Evolutionary conservation across 139 green algal genomes (phyloP), one percentile per base, ranked within the genome.

Genomic region (Coelastrella sp.): DNA sequence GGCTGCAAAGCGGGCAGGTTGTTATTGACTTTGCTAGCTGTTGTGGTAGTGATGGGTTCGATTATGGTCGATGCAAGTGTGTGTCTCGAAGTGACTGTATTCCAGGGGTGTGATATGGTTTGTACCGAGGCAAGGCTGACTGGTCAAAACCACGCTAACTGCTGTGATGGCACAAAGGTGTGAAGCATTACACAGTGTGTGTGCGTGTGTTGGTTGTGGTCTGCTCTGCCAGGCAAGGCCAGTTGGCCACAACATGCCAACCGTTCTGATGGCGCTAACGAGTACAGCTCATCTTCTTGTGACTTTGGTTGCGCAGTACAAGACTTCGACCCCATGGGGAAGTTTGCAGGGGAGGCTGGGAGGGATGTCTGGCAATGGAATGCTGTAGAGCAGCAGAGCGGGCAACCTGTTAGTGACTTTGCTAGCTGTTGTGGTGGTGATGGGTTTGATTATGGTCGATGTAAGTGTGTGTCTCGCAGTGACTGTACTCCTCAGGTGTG

Each of bases 291-390:
- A 13, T 93, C 90, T n/a, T 98, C 95, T 96, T 98, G 96, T 94
- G 61, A 97, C 85, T 98, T 98, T 91, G 96, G 96, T 54, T 98
- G 96, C 83, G 95, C 95, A 1, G 95, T 94, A 47, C 56, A 94
- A 47, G 77, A 94, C 85, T 91, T 98, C 47, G 96, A 98, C 92
- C 96, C 96, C 23, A 85, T 5, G 5, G 79, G 88, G 68, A 98
- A 98, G 90, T 98, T 98, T 88, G 47, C n/a, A 6, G 19, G 23
- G 3, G 59, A 80, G 10, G 90, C 75, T 6, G 76, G 85, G 58
- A 94, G 88, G 58, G 85, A 94, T 74, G 88, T 95, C 20, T 97
- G 96, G 95, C 58, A 83, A 8, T 98, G 95, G 95, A 76, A 79
- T 10, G 95, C 95, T 57, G 22, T 65, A 56, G 23, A 73, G 54